Evolutionary conservation across 352 stramenopile species (phyloP), one percentile per base, ranked within the genome.

Genomic region (Globisporangium camurandrum): DNA sequence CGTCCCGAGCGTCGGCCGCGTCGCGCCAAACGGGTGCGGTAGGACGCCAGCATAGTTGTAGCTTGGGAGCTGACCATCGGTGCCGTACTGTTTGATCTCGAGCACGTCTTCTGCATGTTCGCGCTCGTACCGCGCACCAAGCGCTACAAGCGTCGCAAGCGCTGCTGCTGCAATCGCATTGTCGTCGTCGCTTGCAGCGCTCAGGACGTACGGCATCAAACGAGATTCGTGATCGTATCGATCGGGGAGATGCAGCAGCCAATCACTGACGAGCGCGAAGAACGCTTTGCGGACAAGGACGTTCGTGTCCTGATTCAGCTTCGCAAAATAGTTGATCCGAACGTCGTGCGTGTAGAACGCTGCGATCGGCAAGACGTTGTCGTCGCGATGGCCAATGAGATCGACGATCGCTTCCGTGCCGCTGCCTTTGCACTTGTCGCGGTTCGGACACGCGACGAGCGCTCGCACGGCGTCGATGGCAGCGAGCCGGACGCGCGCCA

Each of bases 131-230:
- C 67, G 60, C 3, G 64, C 56, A 11, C 81, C 78, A 9, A 90
- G 61, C 28, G 69, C 49, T 5, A 80, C 71, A 7, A 98, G 75
- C 28, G 79, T 90, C 22, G 75, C 41, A 43, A 97, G 62, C 20
- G 88, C 88, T n/a, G 52, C 28, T 4, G 48, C 20, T 10, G 76
- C 69, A 33, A 86, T 84, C 1, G 46, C 38, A 5, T 54, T 49
- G 31, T 71, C 51, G 23, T 82, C 67, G 50, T 98, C 87, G 9
- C 73, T 88, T 16, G 96, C 66, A 27, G 88, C 88, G 41, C 76
- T 94, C 9, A 98, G 70, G 14, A 98, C 49, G 58, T 98, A 98
- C 11, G 95, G 95, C 57, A 98, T 65, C 23, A 98, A 67, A 19
- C 93, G 78, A 7, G 86, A 86, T 46, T 98, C 79, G 65, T 98